A percentile compares a stretch with the other conserved stretches of the same genome.
These are phyloP conservation scores for Penstemon barbatus DNA, from an alignment of 257 asterid genomes.

Conservation along the genomic window DNA sequence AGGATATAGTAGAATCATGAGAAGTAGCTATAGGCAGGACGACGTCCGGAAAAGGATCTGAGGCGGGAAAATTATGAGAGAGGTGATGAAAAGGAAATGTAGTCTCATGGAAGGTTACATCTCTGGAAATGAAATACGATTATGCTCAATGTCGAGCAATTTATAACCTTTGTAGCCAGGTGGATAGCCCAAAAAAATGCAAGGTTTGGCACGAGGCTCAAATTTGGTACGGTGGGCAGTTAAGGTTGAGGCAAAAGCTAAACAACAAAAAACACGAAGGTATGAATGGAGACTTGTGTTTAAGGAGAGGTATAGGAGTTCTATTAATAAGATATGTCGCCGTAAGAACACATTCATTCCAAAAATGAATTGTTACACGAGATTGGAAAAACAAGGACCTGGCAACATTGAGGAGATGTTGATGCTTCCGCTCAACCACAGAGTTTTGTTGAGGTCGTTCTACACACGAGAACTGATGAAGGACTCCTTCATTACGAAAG, in stretches of 20 bases:
- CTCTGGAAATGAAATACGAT: too few relatives aligned
- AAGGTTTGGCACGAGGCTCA: neutral
- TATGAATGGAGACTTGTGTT: neutral
- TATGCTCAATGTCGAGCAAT: too few relatives aligned
- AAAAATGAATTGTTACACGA: neutral
- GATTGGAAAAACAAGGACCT: neutral
- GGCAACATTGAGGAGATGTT: too few relatives aligned
- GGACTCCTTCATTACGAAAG: neutral
- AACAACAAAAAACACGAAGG: neutral
- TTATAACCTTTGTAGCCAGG: neutral
- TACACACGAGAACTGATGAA: neutral
- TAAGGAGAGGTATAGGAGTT: neutral
- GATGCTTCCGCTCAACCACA: neutral
- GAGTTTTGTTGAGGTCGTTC: neutral
- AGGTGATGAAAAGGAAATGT: neutral
- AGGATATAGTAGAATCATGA: neutral
- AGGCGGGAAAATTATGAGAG: neutral
- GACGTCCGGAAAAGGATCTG: neutral
- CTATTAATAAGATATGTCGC: neutral
- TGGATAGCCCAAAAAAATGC: neutral
- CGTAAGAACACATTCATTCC: neutral
- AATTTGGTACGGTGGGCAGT: neutral
- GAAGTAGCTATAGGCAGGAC: neutral
- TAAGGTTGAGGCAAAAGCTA: neutral
- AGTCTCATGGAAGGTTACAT: too few relatives aligned